These are phyloP conservation scores for Hemisphaericaspora xylofermentans DNA, from an alignment of 1,139 yeast species.

Conservation along the genomic window DNA sequence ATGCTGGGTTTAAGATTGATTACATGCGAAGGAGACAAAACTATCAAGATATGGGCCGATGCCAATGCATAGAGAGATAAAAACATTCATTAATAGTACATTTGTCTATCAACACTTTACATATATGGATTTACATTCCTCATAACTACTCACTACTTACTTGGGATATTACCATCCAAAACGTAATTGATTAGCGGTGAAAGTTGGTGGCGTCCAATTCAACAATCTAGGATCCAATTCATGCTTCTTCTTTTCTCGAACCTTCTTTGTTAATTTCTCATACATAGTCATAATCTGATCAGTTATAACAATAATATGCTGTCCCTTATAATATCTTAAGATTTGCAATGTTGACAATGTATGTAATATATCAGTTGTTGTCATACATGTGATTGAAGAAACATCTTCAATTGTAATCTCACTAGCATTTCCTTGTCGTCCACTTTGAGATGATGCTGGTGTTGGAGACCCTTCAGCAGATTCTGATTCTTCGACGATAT, in stretches of 20 bases:
- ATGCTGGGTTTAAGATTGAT: conserved; percentile 75
- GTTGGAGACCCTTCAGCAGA: conserved; percentile 24
- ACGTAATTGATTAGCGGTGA: conserved; percentile 91
- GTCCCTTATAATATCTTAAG: conserved; percentile 90
- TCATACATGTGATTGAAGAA: conserved; percentile 85
- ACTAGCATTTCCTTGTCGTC: conserved; percentile 24
- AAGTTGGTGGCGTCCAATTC: conserved; percentile 93
- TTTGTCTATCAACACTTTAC: not conserved
- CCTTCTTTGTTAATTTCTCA: conserved; percentile 62
- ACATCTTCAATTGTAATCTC: conserved; percentile 94
- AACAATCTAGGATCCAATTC: conserved; percentile 70
- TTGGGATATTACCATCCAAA: conserved; percentile 90
- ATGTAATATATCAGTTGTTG: conserved; percentile 92
- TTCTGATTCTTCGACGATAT: conserved; percentile 28
- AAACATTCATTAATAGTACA: not conserved
- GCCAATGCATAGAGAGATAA: conserved; percentile 14
- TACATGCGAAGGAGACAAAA: conserved; percentile 89
- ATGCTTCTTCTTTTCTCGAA: conserved; percentile 67
- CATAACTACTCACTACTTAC: not conserved
- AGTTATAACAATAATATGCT: conserved; percentile 87
- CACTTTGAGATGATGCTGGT: conserved; percentile 11
- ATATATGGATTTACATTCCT: not conserved
- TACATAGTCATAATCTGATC: conserved; percentile 79
- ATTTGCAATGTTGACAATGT: conserved; percentile 90
- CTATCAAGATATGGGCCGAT: conserved; percentile 81